Base-by-base conservation (phyloP, 2,329 filamentous ascomycete species). In the Verticillium longisporum region DNA sequence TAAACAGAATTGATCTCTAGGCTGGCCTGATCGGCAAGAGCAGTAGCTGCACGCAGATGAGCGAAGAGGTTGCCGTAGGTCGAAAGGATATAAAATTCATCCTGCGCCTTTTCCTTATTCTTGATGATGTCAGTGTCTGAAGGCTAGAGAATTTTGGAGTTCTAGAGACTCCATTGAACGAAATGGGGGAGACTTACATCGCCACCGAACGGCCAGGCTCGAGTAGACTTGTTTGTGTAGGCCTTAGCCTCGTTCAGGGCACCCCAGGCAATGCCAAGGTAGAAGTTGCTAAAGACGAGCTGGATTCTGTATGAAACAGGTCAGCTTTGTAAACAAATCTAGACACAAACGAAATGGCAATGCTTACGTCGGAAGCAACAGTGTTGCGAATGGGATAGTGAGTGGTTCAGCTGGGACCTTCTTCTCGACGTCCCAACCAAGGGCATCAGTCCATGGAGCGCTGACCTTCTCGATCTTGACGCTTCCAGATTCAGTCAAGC, bases 271-370 rank as follows among this genome's bases (percentile, higher is more conserved):
- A 88, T 88, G 2, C 85, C 85, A 1, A 88, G 74, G 68, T 88
- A 88, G 67, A 88, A 85, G 69, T 88, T 88, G 68, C 77, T 78
- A 71, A 88, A 88, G n/a, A 87, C 82, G 0, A 88, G 78, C 68
- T 88, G 85, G 62, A 88, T 87, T 0, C 78, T 81, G 36, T 1
- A n/a, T 2, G 4, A 1, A 1, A 26, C 3, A 62, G 7, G 45
- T 50, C 18, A 61, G 55, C 18, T 6, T 18, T 4, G 1, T 10
- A 2, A 1, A 32, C 4, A 11, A 1, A 9, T 15, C 60, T 13
- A 59, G 7, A 38, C 33, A 31, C 26, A 13, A 21, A 5, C 9
- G 3, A 18, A 11, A 50, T 9, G 13, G 21, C 18, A 21, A 9
- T 3, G 66, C 76, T 66, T 68, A 80, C 78, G 82, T 84, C 0